Evolutionary conservation across 2,329 filamentous ascomycete genomes (phyloP), one percentile per base, ranked within the genome.

Genomic region (Ampelomyces quisqualis): DNA sequence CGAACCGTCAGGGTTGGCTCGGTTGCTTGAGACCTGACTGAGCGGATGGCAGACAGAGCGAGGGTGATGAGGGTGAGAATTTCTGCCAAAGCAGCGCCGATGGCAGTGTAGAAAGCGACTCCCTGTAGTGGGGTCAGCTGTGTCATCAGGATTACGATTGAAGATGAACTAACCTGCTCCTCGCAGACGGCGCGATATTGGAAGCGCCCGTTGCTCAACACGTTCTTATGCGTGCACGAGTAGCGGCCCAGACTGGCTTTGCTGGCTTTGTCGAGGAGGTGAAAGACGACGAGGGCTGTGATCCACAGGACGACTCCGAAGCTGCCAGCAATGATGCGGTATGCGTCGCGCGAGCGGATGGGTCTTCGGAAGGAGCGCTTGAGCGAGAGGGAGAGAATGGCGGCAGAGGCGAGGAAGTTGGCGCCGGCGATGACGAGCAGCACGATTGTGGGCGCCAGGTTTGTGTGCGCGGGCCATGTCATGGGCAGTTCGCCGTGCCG

Each of bases 121-220:
- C 56, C 62, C 64, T 67, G 42, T 24, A 14, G 7, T 13, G 10
- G 7, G 36, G 45, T 65, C 42, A 65, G 57, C 31, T 7, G 17
- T 35, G 30, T 2, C 26, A 10, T 8, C 30, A 17, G n/a, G n/a
- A n/a, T n/a, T n/a, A n/a, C n/a, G n/a, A n/a, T n/a, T n/a, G n/a
- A n/a, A n/a, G n/a, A n/a, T n/a, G n/a, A n/a, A 38, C 49, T 43
- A 45, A 67, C 65, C 58, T 67, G 64, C 43, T 68, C 64, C 38
- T 62, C 58, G 51, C 65, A 68, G 33, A 68, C 63, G 19, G 61
- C 60, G 47, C 62, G 62, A 40, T 68, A 68, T 34, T 67, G 63
- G 46, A 59, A 65, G 4, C 63, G 55, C 0, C 65, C 65, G 36
- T 67, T 67, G 43, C 61, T 65, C 52, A 67, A 47, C 17, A 60